These are phyloP conservation scores for Sporormia fimetaria DNA, from an alignment of 495 filamentous ascomycete species.

Conservation along the genomic window DNA sequence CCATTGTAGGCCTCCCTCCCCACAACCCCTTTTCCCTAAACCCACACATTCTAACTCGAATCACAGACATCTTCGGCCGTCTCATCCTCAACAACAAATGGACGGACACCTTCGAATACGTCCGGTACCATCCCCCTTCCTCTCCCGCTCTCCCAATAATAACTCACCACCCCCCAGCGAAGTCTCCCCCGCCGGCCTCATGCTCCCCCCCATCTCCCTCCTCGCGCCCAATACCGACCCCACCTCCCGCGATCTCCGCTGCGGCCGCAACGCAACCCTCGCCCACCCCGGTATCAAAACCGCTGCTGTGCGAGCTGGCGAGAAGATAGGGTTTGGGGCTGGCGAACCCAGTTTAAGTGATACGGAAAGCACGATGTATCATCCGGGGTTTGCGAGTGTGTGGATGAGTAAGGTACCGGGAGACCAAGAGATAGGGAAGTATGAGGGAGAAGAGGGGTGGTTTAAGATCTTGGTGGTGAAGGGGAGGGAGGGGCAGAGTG, in stretches of 20 bases:
- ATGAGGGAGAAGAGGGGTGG: conserved; percentile 11
- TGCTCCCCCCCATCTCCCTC: background rate
- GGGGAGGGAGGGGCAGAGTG: conserved; percentile 3
- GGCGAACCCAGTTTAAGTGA: conserved; percentile 1
- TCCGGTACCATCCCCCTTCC: conserved; percentile 5
- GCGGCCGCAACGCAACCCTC: conserved; percentile 8
- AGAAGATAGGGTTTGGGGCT: conserved; percentile 6
- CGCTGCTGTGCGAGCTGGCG: conserved; percentile 6
- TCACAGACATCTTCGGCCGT: conserved; percentile 10
- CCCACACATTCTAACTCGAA: background rate
- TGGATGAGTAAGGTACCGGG: conserved; percentile 4
- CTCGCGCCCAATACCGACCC: conserved; percentile 10
- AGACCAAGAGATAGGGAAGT: conserved; percentile 4
- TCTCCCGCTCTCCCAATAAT: background rate
- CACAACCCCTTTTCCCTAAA: too few relatives aligned
- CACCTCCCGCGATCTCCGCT: conserved; percentile 3
- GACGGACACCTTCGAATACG: conserved; percentile 13
- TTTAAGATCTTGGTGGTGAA: conserved; percentile 8
- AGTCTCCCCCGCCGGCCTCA: background rate
- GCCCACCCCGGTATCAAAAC: conserved; percentile 6
- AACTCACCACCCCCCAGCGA: background rate
- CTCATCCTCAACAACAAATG: conserved; percentile 9
- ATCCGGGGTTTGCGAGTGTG: conserved; percentile 3
- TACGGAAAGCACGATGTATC: conserved; percentile 3
- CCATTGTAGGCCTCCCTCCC: too few relatives aligned